A percentile compares a stretch with the other conserved stretches of the same genome.
phyloP scores from a whole-genome alignment of 1,284 basidiomycete genomes.

The Fomitopsis betulina region DNA sequence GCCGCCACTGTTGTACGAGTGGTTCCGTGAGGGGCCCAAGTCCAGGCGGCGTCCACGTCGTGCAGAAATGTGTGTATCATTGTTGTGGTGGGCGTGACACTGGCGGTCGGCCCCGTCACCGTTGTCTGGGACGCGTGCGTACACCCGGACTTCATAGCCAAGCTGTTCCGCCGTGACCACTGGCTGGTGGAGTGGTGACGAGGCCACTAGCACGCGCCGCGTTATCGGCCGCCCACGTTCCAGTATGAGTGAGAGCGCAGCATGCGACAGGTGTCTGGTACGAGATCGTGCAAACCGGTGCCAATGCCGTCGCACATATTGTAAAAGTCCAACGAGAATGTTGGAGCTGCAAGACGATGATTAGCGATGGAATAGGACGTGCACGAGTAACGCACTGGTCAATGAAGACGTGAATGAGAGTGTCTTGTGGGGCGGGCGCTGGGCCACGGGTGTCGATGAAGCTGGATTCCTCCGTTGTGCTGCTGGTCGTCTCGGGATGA shows the following conservation, averaged over 20 bases:
- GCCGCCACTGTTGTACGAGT: slow-evolving; percentile 16
- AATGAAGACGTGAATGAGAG: slow-evolving; percentile 77
- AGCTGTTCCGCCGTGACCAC: slow-evolving; percentile 70
- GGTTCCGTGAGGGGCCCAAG: slow-evolving; percentile 13
- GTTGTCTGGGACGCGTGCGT: slow-evolving; percentile 72
- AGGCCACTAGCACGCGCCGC: slow-evolving; percentile 72
- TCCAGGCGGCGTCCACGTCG: slow-evolving; percentile 2
- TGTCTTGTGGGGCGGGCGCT: slow-evolving; percentile 43
- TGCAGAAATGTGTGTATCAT: slow-evolving; percentile 11
- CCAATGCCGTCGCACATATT: slow-evolving; percentile 53
- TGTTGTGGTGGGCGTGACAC: slow-evolving; percentile 16
- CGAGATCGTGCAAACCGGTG: slow-evolving; percentile 29
- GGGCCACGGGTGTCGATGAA: slow-evolving; percentile 52
- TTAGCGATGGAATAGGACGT: slow-evolving; percentile 1
- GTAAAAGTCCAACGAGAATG: slow-evolving; percentile 75
- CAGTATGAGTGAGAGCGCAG: slow-evolving; percentile 64
- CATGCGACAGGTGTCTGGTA: slow-evolving; percentile 54
- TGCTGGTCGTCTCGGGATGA: slow-evolving; percentile 30
- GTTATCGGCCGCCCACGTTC: slow-evolving; percentile 69
- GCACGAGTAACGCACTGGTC: slow-evolving; percentile 57
- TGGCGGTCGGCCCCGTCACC: slow-evolving; percentile 54
- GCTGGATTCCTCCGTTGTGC: slow-evolving; percentile 14
- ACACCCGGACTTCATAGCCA: slow-evolving; percentile 77
- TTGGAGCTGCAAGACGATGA: slow-evolving; percentile 61
- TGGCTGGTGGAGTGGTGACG: slow-evolving; percentile 79